Evolutionary conservation across 495 filamentous ascomycete genomes (phyloP).

Genomic region (Aspergillus asperescens): DNA sequence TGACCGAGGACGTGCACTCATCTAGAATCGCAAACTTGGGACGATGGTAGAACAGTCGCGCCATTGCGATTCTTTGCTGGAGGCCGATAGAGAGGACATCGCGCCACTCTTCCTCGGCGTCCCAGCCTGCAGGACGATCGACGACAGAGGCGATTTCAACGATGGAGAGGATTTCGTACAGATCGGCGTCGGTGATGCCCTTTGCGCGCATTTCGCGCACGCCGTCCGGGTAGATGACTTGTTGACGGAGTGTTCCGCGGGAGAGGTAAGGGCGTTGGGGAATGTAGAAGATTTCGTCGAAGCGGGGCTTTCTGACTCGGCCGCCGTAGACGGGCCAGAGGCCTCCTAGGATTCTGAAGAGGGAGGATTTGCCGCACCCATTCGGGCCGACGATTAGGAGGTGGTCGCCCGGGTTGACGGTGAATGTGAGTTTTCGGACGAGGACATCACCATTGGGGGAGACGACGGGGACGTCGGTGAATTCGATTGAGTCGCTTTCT

Average conservation of each 20-base stretch:
- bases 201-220: conserved; percentile 79
- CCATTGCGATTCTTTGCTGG: conserved; percentile 98
- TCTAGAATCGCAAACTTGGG: conserved; percentile 90
- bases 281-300: conserved; percentile 94
- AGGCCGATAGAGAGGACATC: conserved; percentile 84
- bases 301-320: conserved; percentile 80
- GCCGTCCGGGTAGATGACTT: conserved; percentile 95
- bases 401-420: conserved; percentile 78
- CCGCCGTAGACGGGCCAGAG: conserved; percentile 99
- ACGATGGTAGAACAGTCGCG: conserved; percentile 88
- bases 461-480: conserved; percentile 90
- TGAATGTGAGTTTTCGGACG: conserved; percentile 77
- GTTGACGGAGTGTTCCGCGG: conserved; percentile 81
- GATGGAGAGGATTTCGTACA: conserved; percentile 66
- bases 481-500: conserved; percentile 78
- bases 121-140: conserved; percentile 78
- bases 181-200: conserved; percentile 75
- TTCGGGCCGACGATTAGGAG: conserved; percentile 94
- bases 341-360: conserved; percentile 94
- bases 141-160: conserved; percentile 83
- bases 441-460: conserved; percentile 94
- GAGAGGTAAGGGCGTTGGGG: conserved; percentile 93
- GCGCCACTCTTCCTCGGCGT: conserved; percentile 94
- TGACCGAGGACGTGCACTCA: conserved; percentile 91
- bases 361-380: conserved; percentile 90